Base-by-base conservation (phyloP, 768 basidiomycete genomes). In the Russula ochroleuca region DNA sequence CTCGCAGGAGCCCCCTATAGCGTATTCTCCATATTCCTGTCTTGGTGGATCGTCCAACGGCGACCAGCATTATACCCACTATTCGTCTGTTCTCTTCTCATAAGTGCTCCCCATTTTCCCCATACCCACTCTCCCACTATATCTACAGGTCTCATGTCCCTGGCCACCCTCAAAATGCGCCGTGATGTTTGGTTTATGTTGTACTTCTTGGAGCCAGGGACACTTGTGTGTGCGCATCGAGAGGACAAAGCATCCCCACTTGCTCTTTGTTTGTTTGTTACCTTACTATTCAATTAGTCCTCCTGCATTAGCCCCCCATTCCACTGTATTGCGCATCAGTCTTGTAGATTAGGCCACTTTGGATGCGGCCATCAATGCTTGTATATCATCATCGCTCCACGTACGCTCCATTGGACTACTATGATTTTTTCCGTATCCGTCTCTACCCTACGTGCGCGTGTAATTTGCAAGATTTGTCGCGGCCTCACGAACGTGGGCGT, bases 401-500 rank as follows among this genome's bases (percentile, higher is more conserved):
- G 43, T 65, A 49, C 51, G 31, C 48, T 23, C 49, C 54, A 33
- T 23, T 53, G 45, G 40, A 43, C 56, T 45, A 21, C 23, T 17
- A 55, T 41, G 35, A 50, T 43, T 11, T n/a, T 54, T 35, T 52
- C n/a, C 4, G 8, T 45, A 21, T 23, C 45, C 31, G 55, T 11
- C 10, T 8, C 17, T 57, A 33, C 48, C 40, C 52, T 73, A 80
- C 37, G 73, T 72, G 57, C 76, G 76, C 60, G 73, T 72, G 67
- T 76, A 81, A 59, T 75, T 77, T 62, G 83, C 75, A 66, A 92
- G 75, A 69, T 79, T 82, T 56, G 69, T 75, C 57, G 92, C 93
- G 68, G 83, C 87, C 53, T 78, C 79, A 66, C 90, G 78, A 9
- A 97, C 87, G 57, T 77, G 75, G 69, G 80, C 75, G 74, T 95